phyloP scores from a whole-genome alignment of 805 yeast genomes.

The Monosporozyma servazzii region DNA sequence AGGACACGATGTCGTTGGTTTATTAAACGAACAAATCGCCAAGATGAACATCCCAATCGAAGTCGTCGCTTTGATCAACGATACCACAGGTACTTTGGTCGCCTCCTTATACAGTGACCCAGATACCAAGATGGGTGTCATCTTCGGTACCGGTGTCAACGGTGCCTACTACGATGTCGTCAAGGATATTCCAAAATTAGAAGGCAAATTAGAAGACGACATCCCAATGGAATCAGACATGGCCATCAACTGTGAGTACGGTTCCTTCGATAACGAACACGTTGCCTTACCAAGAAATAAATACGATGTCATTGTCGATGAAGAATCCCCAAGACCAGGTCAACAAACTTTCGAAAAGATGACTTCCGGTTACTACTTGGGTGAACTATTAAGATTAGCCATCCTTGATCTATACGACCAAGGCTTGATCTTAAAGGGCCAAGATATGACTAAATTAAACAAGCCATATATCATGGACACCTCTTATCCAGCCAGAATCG shows the following conservation, averaged over 20 bases:
- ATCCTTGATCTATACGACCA: constrained; percentile 60
- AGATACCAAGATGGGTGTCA: constrained; percentile 82
- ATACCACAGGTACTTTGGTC: constrained; percentile 91
- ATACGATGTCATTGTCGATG: constrained; percentile 71
- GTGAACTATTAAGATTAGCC: constrained; percentile 77
- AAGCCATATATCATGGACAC: constrained; percentile 73
- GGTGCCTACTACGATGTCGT: constrained; percentile 86
- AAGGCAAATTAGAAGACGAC: constrained; percentile 57
- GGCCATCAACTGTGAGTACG: constrained; percentile 97
- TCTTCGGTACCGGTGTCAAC: constrained; percentile 94
- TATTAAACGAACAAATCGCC: constrained; percentile 69
- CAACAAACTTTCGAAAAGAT: constrained; percentile 93
- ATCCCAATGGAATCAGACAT: constrained; percentile 55
- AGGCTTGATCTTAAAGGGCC: constrained; percentile 56
- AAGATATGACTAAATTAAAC: constrained; percentile 54
- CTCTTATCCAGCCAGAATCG: constrained; percentile 75
- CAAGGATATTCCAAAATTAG: constrained; percentile 67
- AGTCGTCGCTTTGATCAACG: constrained; percentile 87
- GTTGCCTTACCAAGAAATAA: constrained; percentile 75
- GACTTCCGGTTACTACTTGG: constrained; percentile 93
- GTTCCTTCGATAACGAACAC: constrained; percentile 92
- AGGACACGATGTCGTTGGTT: constrained; percentile 86
- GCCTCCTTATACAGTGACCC: constrained; percentile 90
- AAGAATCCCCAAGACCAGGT: constrained; percentile 86
- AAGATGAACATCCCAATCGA: constrained; percentile 60